phyloP scores from a whole-genome alignment of 495 filamentous ascomycete species.

The Lepraria neglecta region DNA sequence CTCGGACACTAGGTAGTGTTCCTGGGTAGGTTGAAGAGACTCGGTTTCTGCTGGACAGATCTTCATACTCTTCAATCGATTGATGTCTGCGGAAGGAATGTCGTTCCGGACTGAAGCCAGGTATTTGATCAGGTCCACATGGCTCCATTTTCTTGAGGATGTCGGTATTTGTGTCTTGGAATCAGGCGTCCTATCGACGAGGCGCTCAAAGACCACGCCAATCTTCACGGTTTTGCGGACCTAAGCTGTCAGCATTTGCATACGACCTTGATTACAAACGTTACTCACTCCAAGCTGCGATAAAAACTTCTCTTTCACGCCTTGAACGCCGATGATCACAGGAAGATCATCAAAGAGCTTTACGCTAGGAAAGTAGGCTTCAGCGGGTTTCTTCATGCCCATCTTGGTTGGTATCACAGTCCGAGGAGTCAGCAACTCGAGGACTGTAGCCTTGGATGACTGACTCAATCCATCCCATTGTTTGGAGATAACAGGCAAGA shows the following conservation, averaged over 20 bases:
- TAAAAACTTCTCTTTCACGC: conserved; percentile 85
- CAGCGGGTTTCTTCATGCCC: conserved; percentile 79
- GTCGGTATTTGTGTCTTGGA: conserved; percentile 19
- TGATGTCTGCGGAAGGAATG: conserved; percentile 78
- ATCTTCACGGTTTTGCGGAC: conserved; percentile 77
- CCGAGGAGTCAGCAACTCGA: conserved; percentile 53
- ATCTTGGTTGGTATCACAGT: conserved; percentile 84
- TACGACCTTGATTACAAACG: not conserved
- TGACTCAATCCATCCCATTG: conserved; percentile 72
- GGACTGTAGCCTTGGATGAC: conserved; percentile 57
- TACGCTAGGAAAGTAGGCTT: conserved; percentile 89
- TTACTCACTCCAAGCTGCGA: conserved; percentile 71
- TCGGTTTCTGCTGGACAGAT: conserved; percentile 77
- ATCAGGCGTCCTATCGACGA: conserved; percentile 48
- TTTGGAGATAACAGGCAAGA: conserved; percentile 78
- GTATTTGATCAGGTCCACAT: conserved; percentile 91
- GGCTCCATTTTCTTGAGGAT: conserved; percentile 63
- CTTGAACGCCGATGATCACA: conserved; percentile 61
- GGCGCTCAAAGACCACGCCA: conserved; percentile 82
- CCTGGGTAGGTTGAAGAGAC: conserved; percentile 36
- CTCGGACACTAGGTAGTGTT: conserved; percentile 72
- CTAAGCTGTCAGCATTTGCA: not conserved
- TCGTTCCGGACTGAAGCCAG: conserved; percentile 83
- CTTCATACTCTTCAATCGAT: conserved; percentile 63
- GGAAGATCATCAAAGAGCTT: conserved; percentile 92